Conservation (phyloP, 2,329 filamentous ascomycete genomes). For the Penicillium vulpinum region DNA sequence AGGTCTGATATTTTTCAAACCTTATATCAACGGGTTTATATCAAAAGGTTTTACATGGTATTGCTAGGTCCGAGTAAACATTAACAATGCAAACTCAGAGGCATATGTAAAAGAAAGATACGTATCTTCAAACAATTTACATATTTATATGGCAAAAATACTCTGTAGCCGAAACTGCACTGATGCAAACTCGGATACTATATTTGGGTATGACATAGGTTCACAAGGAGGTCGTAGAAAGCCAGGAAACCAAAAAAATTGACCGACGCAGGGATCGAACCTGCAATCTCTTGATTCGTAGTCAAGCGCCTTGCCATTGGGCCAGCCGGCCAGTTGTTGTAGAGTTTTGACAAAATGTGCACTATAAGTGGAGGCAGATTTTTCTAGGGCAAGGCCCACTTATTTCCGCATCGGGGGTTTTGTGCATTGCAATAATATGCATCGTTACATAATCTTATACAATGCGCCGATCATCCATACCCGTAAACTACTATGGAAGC, state of each 20-base stretch:
- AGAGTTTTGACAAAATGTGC: background rate
- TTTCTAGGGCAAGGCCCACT: background rate
- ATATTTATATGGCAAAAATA: background rate
- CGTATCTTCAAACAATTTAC: background rate
- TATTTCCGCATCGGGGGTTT: background rate
- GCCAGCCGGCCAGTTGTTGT: constrained; percentile 36
- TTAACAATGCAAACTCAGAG: background rate
- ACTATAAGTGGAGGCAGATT: background rate
- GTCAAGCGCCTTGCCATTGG: constrained; percentile 55
- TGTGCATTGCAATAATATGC: background rate
- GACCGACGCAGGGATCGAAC: constrained; percentile 48
- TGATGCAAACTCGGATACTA: too few species aligned
- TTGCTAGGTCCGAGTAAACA: background rate
- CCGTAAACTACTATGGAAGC: background rate
- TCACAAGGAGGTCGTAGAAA: background rate
- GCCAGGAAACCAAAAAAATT: constrained; percentile 3
- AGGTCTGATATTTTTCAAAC: background rate
- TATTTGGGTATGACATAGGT: background rate
- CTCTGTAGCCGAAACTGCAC: background rate
- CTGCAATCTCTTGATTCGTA: constrained; percentile 55
- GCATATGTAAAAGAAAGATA: background rate
- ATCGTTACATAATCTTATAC: background rate
- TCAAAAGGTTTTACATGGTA: background rate
- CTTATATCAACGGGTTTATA: background rate
- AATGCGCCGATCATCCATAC: background rate